Evolutionary conservation across 495 filamentous ascomycete species (phyloP).

Genomic region (Podospora didyma): DNA sequence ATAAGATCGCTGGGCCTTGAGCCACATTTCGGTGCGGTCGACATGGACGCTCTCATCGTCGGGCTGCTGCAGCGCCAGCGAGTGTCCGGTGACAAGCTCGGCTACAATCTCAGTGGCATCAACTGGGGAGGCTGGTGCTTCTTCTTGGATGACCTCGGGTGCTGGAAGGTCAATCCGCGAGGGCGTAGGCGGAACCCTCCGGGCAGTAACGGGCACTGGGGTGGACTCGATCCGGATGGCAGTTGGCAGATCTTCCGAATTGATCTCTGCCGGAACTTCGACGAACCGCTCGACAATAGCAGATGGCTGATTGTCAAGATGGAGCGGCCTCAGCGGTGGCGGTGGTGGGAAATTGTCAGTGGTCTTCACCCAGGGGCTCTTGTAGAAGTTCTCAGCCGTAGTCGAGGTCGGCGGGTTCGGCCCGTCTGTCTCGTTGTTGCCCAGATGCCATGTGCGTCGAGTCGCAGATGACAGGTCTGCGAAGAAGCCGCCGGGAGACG

Average conservation of each 20-base stretch:
- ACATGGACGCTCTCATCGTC: slow-evolving; percentile 61
- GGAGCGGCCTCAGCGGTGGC: slow-evolving; percentile 29
- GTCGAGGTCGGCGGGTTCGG: slow-evolving; percentile 64
- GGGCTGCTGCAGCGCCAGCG: slow-evolving; percentile 54
- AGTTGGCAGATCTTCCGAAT: slow-evolving; percentile 61
- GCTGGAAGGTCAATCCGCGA: neutral
- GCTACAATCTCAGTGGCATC: slow-evolving; percentile 52
- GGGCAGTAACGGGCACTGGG: slow-evolving; percentile 28
- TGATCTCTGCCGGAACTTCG: slow-evolving; percentile 48
- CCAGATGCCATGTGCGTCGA: slow-evolving; percentile 70
- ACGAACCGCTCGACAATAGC: slow-evolving; percentile 64
- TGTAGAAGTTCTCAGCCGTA: slow-evolving; percentile 81
- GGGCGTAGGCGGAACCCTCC: slow-evolving; percentile 23
- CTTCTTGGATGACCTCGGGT: slow-evolving; percentile 24
- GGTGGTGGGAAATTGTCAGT: slow-evolving; percentile 24
- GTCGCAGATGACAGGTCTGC: slow-evolving; percentile 68
- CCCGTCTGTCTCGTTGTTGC: slow-evolving; percentile 40
- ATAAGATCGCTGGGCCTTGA: slow-evolving; percentile 72
- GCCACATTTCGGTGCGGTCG: slow-evolving; percentile 79
- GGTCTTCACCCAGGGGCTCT: slow-evolving; percentile 60
- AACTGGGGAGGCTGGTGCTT: slow-evolving; percentile 29
- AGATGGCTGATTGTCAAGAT: slow-evolving; percentile 28
- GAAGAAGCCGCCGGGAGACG: slow-evolving; percentile 89
- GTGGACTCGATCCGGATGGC: slow-evolving; percentile 42
- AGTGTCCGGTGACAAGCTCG: slow-evolving; percentile 65